These are phyloP conservation scores for Medicago lupulina DNA, from an alignment of 306 rosid species.

Conservation along the genomic window DNA sequence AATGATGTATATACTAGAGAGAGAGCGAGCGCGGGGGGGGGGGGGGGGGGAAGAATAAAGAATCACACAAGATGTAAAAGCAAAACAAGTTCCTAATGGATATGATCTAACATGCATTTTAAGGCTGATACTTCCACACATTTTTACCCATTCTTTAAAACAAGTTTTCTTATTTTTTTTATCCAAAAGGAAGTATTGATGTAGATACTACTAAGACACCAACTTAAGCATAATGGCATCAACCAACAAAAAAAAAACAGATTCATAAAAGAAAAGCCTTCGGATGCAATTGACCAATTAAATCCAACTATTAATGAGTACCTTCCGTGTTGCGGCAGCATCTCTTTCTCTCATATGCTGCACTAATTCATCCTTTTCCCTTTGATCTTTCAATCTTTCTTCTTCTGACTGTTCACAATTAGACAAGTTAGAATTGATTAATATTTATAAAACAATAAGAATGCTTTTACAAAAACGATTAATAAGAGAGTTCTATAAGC, in stretches of 20 bases:
- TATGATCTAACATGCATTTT: conserved; percentile 18
- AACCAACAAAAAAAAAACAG: conserved; percentile 10
- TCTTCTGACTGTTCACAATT: conserved; percentile 76
- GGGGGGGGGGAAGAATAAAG: neutral
- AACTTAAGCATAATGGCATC: conserved; percentile 5
- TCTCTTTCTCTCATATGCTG: conserved; percentile 78
- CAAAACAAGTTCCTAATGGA: conserved; percentile 10
- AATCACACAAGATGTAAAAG: conserved; percentile 18
- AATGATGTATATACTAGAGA: too few species aligned
- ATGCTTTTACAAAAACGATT: conserved; percentile 31
- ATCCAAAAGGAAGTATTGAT: conserved; percentile 33
- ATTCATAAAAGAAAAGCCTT: neutral
- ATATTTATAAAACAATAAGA: neutral
- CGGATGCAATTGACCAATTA: conserved; percentile 22
- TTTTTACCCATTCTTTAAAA: conserved; percentile 27
- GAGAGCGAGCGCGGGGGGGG: too few species aligned
- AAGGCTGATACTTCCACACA: neutral
- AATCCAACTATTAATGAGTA: conserved; percentile 37
- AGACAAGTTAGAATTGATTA: conserved; percentile 21
- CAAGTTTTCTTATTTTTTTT: neutral
- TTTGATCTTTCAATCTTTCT: conserved; percentile 89
- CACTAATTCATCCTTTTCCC: conserved; percentile 89
- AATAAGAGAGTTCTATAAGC: conserved; percentile 5
- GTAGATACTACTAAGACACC: conserved; percentile 27
- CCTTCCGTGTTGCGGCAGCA: conserved; percentile 83